Evolutionary conservation across 2,329 filamentous ascomycete species (phyloP), one percentile per base, ranked within the genome.

Genomic region (Colletotrichum destructivum): DNA sequence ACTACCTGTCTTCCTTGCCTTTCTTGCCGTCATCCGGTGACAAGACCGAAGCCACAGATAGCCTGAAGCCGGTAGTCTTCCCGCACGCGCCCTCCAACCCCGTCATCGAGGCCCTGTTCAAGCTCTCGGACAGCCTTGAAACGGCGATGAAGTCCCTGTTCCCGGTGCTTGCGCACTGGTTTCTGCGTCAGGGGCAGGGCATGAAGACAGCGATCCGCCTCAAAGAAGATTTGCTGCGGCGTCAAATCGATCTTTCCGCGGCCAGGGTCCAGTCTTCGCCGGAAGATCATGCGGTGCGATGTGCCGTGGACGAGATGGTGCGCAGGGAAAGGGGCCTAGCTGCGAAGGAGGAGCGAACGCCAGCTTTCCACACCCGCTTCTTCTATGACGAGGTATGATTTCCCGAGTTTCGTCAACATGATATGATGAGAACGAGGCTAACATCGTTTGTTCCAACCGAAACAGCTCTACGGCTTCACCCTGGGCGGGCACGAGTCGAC

Each of bases 371-470:
- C 51, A 78, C 76, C 1, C 66, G 74, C 3, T 69, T 68, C 1
- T 80, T 83, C n/a, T 74, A 75, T 40, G 79, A 81, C 66, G 81
- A 83, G 75, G 79, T 79, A 62, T 42, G 75, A 1, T 26, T 4
- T 26, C 11, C 8, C 31, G 31, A 31, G 31, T 31, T 31, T 31
- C 31, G 1, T 31, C 31, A 31, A 31, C 31, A 31, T 9, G 8
- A 31, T 9, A 31, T 31, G 31, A 31, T 1, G 1, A 38, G 11
- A 13, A 6, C 3, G 16, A 4, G 13, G 4, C 38, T 59, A 62
- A 62, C 15, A 54, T 8, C 7, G 9, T 3, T 35, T 31, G 21
- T 21, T 47, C 21, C 44, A 18, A 38, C 5, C 62, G 31, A 18
- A n/a, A 42, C 23, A 77, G 76, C 64, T 77, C 18, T 76, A 78